Conservation (phyloP, 306 rosid species). For the Medicago arabica region DNA sequence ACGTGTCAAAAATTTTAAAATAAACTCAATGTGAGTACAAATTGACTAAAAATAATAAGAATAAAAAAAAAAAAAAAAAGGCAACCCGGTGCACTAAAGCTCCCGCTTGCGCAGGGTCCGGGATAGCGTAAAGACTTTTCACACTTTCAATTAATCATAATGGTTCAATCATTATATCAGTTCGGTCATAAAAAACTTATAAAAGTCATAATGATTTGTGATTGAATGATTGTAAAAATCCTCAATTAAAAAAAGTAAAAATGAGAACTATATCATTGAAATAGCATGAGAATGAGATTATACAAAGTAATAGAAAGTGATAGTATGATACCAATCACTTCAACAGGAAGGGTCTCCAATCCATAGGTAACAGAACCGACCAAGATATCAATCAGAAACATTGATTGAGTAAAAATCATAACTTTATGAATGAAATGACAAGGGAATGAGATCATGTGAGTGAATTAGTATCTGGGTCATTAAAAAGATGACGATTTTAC, state of each 20-base stretch:
- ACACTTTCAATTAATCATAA: too few relatives aligned
- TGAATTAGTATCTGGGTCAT: slow-evolving; percentile 6
- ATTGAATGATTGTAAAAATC: too few relatives aligned
- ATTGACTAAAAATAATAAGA: background rate
- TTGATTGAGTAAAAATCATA: background rate
- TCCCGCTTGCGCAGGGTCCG: too few relatives aligned
- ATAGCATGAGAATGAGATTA: background rate
- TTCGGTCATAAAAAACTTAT: too few relatives aligned
- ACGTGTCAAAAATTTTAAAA: background rate
- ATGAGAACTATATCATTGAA: background rate
- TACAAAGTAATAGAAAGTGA: background rate
- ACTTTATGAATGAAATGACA: background rate
- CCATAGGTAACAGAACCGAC: too few relatives aligned
- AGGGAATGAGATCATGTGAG: background rate
- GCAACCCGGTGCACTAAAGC: too few relatives aligned
- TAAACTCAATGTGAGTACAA: background rate
- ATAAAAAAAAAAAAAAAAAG: too few relatives aligned
- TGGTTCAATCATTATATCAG: too few relatives aligned
- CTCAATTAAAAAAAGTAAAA: background rate
- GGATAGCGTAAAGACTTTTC: too few relatives aligned
- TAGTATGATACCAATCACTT: too few relatives aligned
- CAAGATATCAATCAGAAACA: too few relatives aligned
- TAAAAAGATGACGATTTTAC: background rate
- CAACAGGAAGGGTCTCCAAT: too few relatives aligned
- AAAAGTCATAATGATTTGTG: background rate